phyloP scores from a whole-genome alignment of 2,329 filamentous ascomycete genomes.

The Penicillium sp. region DNA sequence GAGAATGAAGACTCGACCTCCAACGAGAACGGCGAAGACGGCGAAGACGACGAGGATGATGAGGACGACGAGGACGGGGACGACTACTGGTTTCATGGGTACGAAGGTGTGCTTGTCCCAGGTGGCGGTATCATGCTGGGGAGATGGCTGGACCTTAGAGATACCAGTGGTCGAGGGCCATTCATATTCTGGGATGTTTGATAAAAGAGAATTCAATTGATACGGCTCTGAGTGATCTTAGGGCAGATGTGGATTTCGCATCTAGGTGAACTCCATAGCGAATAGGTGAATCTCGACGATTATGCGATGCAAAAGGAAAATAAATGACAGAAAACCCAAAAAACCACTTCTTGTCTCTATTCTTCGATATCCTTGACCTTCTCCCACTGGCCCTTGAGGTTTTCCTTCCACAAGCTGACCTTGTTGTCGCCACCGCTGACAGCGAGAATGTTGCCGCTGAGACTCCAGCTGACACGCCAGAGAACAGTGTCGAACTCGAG shows the following conservation, averaged over 20 bases:
- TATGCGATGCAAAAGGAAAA: constrained; percentile 17
- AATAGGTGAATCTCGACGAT: constrained; percentile 6
- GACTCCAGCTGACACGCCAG: constrained; percentile 96
- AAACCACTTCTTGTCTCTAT: constrained; percentile 37
- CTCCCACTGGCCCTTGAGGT: constrained; percentile 93
- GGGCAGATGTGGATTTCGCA: neutral
- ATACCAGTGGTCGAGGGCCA: constrained; percentile 22
- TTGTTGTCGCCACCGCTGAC: constrained; percentile 94
- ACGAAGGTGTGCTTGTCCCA: constrained; percentile 47
- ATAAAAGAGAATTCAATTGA: neutral
- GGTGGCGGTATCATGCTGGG: constrained; percentile 47
- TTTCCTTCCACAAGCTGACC: constrained; percentile 98
- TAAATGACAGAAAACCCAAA: constrained; percentile 12
- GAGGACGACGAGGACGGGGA: too few species aligned
- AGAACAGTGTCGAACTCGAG: constrained; percentile 83
- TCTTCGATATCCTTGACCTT: constrained; percentile 95
- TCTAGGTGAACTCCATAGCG: constrained; percentile 1
- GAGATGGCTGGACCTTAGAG: constrained; percentile 40
- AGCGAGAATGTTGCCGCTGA: constrained; percentile 93
- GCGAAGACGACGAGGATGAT: too few species aligned
- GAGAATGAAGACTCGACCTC: constrained; percentile 10
- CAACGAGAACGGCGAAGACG: too few species aligned
- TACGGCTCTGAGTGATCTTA: neutral
- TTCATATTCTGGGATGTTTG: constrained; percentile 33
- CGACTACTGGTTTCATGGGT: constrained; percentile 40